Percentiles rank a stretch among this genome's conserved stretches.
These are phyloP conservation scores for Colletotrichum abscissum DNA, from an alignment of 2,329 filamentous ascomycete species.

Conservation along the genomic window DNA sequence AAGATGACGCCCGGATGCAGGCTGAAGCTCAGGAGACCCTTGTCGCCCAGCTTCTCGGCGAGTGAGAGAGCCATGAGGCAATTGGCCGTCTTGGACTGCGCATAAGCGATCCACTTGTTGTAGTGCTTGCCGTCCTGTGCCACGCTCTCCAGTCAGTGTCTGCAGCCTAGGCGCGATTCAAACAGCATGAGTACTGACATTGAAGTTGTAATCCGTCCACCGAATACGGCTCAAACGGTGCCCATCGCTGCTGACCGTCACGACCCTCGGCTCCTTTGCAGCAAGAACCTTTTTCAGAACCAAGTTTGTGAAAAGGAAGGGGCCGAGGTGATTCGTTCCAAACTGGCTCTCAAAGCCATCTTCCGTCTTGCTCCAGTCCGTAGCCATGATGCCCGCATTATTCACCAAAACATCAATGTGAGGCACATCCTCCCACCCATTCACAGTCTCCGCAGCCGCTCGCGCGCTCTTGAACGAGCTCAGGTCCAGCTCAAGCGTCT, in stretches of 20 bases:
- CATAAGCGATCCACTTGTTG: constrained; percentile 41
- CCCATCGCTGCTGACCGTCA: constrained; percentile 58
- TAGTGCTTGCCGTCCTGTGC: constrained; percentile 36
- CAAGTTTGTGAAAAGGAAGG: constrained; percentile 53
- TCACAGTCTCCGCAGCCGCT: constrained; percentile 49
- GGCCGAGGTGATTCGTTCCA: constrained; percentile 51
- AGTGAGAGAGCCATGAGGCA: constrained; percentile 45
- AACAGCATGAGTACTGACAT: constrained; percentile 38
- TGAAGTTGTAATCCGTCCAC: constrained; percentile 57
- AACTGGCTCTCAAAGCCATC: constrained; percentile 55
- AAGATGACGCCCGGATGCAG: constrained; percentile 47
- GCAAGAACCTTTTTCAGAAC: constrained; percentile 45
- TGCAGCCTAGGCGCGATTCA: too few relatives aligned
- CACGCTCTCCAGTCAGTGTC: background rate
- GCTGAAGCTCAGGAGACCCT: constrained; percentile 46
- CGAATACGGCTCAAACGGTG: constrained; percentile 54
- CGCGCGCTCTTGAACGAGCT: constrained; percentile 52
- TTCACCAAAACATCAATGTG: constrained; percentile 55
- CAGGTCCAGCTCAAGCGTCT: constrained; percentile 52
- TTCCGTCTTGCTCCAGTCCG: constrained; percentile 41
- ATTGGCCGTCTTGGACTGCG: constrained; percentile 43
- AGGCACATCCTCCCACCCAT: constrained; percentile 44
- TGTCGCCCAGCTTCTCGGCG: constrained; percentile 44
- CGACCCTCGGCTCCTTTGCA: constrained; percentile 45
- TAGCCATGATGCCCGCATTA: constrained; percentile 56